phyloP scores from a whole-genome alignment of 768 basidiomycete genomes.

The Naematelia encephala region DNA sequence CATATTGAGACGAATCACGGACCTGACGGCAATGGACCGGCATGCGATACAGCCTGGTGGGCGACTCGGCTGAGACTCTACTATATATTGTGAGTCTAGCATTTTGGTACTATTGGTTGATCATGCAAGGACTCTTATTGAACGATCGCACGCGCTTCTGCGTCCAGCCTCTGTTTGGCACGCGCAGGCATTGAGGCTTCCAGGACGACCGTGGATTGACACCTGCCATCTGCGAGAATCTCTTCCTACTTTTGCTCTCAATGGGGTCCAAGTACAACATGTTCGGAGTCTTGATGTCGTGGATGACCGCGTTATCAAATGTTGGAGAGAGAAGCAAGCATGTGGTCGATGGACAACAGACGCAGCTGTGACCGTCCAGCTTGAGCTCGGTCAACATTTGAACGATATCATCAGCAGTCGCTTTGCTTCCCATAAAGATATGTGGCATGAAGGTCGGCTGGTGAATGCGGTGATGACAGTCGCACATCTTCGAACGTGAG shows the following conservation, averaged over 20 bases:
- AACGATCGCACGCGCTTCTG: constrained; percentile 2
- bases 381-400: constrained; percentile 1
- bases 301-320: constrained; percentile 1
- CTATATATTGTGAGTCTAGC: constrained; percentile 1
- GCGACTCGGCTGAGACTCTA: constrained; percentile 5
- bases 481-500: constrained; percentile 1
- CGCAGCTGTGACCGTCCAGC: background rate
- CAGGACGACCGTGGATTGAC: background rate
- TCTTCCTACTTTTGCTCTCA: background rate
- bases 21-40: background rate
- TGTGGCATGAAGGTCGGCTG: background rate
- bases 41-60: background rate
- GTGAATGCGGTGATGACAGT: background rate
- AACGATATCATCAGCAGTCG: background rate
- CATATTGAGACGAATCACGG: background rate
- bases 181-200: constrained; percentile 1
- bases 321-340: background rate
- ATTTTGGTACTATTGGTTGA: background rate
- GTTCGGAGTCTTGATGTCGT: background rate
- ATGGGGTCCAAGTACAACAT: background rate
- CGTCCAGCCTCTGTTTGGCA: background rate
- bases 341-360: constrained; percentile 1
- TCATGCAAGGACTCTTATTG: background rate
- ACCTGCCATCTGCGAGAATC: background rate
- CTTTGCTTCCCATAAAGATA: background rate